Base-by-base conservation (phyloP, 306 rosid species). In the Sophora flavescens region DNA sequence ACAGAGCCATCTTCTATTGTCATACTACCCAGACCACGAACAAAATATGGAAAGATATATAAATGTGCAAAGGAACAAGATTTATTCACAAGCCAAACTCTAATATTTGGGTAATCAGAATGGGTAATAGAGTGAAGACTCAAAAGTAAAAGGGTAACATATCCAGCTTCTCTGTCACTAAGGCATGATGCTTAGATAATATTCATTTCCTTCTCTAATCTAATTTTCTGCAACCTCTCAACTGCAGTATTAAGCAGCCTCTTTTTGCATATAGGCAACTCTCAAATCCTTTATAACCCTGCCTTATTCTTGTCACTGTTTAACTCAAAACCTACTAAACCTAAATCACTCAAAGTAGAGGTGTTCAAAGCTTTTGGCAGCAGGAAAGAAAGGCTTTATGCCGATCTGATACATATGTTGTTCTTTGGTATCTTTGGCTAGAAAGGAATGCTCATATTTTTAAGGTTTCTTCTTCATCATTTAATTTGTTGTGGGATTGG, bases 161-260 rank as follows among this genome's bases (percentile, higher is more conserved):
- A 30, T 18, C 66, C 16, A 39, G 66, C 22, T 42, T 39, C 53
- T 44, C 72, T 12, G 44, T 22, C 35, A 5, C 72, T 39, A 12
- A 68, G 59, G 38, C 32, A 8, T 68, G 44, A n/a, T 68, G 44
- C n/a, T 30, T 30, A 30, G 32, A 30, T 30, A 30, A 30, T 30
- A 2, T 30, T 30, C 32, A 30, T 30, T 30, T 30, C 32, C 32
- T 30, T 30, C 32, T 30, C 13, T 22, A 66, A 66, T 22, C 22
- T 45, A 67, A 44, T 66, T 18, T 11, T 22, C 39, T 9, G n/a
- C 69, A 63, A 38, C 50, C 69, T 63, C 32, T 63, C 48, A 38
- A 30, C 32, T 30, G 32, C 32, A 30, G 32, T 38, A 38, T 38
- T 39, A 63, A 38, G 17, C 17, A 63, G 10, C 44, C 44, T 8